Percentiles rank a stretch among this genome's conserved stretches.
Evolutionary conservation across 164 flowering plant genomes (phyloP).

Genomic region (Vitis cinerea): DNA sequence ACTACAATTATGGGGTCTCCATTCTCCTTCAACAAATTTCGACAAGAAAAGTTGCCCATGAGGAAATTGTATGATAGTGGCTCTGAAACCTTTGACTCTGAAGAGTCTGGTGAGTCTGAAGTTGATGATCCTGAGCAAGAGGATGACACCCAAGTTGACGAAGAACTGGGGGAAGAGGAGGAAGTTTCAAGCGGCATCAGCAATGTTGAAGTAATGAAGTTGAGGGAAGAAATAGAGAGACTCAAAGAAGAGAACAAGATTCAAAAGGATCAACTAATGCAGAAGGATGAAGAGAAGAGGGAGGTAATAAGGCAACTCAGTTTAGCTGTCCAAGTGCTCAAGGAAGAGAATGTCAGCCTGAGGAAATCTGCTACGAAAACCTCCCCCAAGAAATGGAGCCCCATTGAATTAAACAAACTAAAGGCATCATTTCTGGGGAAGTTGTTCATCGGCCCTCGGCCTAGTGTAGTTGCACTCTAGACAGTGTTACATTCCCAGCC

Average conservation of each 20-base stretch:
- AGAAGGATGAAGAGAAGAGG: constrained; percentile 89
- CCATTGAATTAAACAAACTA: constrained; percentile 31
- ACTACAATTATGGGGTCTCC: constrained; percentile 41
- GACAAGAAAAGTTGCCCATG: constrained; percentile 22
- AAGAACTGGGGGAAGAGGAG: constrained; percentile 12
- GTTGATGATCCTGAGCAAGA: constrained; percentile 58
- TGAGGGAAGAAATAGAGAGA: constrained; percentile 55
- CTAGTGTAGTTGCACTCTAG: constrained; percentile 20
- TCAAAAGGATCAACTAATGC: constrained; percentile 43
- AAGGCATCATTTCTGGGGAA: constrained; percentile 44
- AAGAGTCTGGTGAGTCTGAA: constrained; percentile 50
- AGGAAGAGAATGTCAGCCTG: constrained; percentile 54
- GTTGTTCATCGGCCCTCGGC: constrained; percentile 34
- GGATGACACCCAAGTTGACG: constrained; percentile 26
- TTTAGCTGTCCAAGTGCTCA: constrained; percentile 55
- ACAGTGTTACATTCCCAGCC: background rate
- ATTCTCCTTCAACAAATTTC: constrained; percentile 26
- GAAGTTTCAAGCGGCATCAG: constrained; percentile 17
- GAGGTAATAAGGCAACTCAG: constrained; percentile 84
- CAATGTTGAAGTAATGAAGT: constrained; percentile 34
- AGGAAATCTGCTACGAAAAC: constrained; percentile 32
- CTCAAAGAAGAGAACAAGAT: constrained; percentile 54
- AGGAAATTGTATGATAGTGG: constrained; percentile 29
- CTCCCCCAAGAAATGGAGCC: constrained; percentile 33
- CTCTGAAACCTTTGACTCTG: constrained; percentile 44